These are phyloP conservation scores for Evernia prunastri DNA, from an alignment of 495 filamentous ascomycete species.

Conservation along the genomic window DNA sequence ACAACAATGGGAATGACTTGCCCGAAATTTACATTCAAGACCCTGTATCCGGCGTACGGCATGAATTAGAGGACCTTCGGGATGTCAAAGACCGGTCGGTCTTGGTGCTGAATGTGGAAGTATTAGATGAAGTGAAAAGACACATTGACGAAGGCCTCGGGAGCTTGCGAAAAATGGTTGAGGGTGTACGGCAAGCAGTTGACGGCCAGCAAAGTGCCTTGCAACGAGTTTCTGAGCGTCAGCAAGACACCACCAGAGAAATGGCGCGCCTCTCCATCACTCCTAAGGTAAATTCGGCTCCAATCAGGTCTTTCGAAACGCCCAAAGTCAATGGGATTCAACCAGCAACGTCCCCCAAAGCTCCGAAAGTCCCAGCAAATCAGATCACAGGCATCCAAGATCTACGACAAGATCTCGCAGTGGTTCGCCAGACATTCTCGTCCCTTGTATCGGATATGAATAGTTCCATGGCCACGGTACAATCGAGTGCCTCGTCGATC, in stretches of 20 bases:
- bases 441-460: slow-evolving; percentile 84
- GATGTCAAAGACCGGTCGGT: slow-evolving; percentile 96
- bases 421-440: slow-evolving; percentile 87
- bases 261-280: slow-evolving; percentile 73
- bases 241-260: slow-evolving; percentile 86
- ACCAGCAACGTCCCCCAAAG: slow-evolving; percentile 14
- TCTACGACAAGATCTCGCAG: slow-evolving; percentile 83
- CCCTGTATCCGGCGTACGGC: slow-evolving; percentile 84
- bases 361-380: slow-evolving; percentile 34
- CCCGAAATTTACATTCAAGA: slow-evolving; percentile 98
- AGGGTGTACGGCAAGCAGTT: slow-evolving; percentile 70
- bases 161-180: slow-evolving; percentile 69
- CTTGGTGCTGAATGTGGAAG: slow-evolving; percentile 86
- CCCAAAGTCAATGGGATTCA: slow-evolving; percentile 28
- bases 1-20: slow-evolving; percentile 84
- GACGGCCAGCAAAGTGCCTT: slow-evolving; percentile 73
- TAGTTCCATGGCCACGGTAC: slow-evolving; percentile 74
- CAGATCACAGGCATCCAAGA: slow-evolving; percentile 73
- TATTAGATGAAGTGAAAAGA: slow-evolving; percentile 91
- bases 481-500: slow-evolving; percentile 69
- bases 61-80: slow-evolving; percentile 89
- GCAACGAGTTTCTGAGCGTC: slow-evolving; percentile 83
- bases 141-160: slow-evolving; percentile 91
- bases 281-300: slow-evolving; percentile 43
- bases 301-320: slow-evolving; percentile 29